Percentiles rank a stretch among this genome's conserved stretches.
Evolutionary conservation across 768 basidiomycete genomes (phyloP).

Genomic region (Tylopilus plumbeoviolaceoides): DNA sequence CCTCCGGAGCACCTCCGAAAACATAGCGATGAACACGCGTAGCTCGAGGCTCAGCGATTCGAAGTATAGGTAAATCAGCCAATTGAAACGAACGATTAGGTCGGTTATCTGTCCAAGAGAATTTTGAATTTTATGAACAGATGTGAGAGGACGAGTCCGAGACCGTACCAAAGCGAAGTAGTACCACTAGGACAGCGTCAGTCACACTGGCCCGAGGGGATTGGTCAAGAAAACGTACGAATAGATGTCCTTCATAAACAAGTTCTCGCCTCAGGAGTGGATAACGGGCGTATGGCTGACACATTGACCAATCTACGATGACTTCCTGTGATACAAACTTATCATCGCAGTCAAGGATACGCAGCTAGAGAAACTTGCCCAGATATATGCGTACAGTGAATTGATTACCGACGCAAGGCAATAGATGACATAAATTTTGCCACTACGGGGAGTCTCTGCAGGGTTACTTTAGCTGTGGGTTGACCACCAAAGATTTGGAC

Average conservation of each 20-base stretch:
- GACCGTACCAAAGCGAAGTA: constrained; percentile 69
- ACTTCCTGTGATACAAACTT: constrained; percentile 54
- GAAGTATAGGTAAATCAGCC: constrained; percentile 72
- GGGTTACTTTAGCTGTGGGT: background rate
- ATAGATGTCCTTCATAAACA: constrained; percentile 60
- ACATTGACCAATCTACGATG: constrained; percentile 88
- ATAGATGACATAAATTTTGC: constrained; percentile 61
- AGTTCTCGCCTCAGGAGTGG: constrained; percentile 70
- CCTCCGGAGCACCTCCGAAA: constrained; percentile 75
- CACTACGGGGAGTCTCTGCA: constrained; percentile 33
- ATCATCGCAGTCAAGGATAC: background rate
- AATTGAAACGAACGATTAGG: constrained; percentile 72
- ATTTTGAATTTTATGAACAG: background rate
- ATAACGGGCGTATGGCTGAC: constrained; percentile 52
- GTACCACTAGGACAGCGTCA: constrained; percentile 48
- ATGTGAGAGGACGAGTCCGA: background rate
- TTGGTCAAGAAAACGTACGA: constrained; percentile 37
- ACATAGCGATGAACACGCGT: constrained; percentile 61
- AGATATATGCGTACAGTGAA: constrained; percentile 67
- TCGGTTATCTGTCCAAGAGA: constrained; percentile 55
- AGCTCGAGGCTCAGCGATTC: constrained; percentile 45
- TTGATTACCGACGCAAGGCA: constrained; percentile 59
- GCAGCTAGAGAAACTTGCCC: constrained; percentile 53
- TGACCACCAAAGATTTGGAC: background rate
- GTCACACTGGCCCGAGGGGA: background rate